Conservation (phyloP, 805 yeast species). For the Metschnikowia shivogae region DNA sequence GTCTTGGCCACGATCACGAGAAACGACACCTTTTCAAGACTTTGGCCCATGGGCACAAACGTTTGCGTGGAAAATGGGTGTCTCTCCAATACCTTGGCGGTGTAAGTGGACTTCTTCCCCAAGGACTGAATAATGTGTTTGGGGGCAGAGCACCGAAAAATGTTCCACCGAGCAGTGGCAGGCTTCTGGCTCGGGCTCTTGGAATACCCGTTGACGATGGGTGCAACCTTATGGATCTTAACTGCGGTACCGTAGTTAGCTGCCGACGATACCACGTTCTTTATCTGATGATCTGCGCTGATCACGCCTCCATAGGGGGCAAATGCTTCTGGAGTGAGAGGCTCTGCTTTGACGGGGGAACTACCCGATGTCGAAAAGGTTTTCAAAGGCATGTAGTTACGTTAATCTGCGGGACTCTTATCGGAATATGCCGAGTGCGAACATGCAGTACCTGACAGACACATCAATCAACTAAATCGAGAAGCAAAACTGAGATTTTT, state of each 20-base stretch:
- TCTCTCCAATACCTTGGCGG: constrained; percentile 73
- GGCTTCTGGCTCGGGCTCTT: constrained; percentile 43
- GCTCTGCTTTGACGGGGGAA: constrained; percentile 43
- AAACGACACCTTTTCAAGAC: constrained; percentile 47
- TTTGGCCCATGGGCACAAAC: constrained; percentile 83
- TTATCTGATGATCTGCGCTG: constrained; percentile 71
- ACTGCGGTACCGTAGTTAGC: constrained; percentile 96
- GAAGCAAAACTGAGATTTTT: too few relatives aligned
- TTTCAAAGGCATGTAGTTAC: constrained; percentile 36
- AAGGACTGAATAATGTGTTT: constrained; percentile 44
- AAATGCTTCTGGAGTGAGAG: constrained; percentile 64
- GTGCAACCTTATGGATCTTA: constrained; percentile 70
- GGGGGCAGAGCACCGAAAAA: constrained; percentile 80
- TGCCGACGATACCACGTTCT: constrained; percentile 36
- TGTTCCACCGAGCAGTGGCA: constrained; percentile 71
- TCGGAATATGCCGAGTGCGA: too few relatives aligned
- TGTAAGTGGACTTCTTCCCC: constrained; percentile 30
- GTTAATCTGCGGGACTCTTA: too few relatives aligned
- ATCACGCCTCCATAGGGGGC: constrained; percentile 70
- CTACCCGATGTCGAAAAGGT: constrained; percentile 26
- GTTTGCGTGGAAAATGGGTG: constrained; percentile 90
- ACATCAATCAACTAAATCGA: too few relatives aligned
- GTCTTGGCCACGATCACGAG: constrained; percentile 76
- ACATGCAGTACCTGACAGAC: too few relatives aligned
- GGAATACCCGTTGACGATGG: constrained; percentile 50